These are phyloP conservation scores for Trichomonas vaginalis DNA, from an alignment of 208 protist species.

Conservation along the genomic window DNA sequence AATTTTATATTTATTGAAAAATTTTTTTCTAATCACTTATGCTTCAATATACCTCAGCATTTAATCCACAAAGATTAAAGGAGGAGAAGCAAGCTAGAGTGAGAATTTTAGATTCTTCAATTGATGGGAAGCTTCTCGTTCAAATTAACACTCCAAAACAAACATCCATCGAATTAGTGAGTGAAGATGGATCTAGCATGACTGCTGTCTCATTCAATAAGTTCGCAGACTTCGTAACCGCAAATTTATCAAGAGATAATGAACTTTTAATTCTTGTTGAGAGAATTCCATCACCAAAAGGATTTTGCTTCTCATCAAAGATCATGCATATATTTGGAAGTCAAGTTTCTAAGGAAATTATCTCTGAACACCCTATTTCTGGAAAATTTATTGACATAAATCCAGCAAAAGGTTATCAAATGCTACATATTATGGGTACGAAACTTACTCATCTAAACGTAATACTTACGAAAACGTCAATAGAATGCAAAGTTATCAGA, in stretches of 20 bases:
- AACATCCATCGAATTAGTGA: not conserved
- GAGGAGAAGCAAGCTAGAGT: not conserved
- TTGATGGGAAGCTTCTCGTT: not conserved
- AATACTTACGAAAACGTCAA: not conserved
- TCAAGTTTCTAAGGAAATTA: not conserved
- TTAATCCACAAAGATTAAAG: not conserved
- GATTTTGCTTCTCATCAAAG: not conserved
- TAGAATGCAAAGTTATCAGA: not conserved
- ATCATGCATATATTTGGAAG: not conserved
- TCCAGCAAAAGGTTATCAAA: not conserved
- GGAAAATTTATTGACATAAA: not conserved
- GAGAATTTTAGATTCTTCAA: not conserved
- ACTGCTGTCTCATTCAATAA: not conserved
- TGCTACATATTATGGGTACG: not conserved
- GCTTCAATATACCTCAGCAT: not conserved
- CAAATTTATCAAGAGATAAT: not conserved
- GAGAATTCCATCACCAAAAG: not conserved
- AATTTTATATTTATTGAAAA: no score
- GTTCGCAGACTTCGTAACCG: not conserved
- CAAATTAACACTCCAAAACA: not conserved
- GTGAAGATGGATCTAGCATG: not conserved
- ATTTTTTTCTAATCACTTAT: not conserved
- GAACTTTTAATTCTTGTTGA: not conserved
- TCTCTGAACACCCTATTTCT: not conserved
- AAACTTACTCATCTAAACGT: not conserved